A percentile compares a stretch with the other conserved stretches of the same genome.
Conservation (phyloP, 108 stramenopile species). For the Skeletonema potamos region DNA sequence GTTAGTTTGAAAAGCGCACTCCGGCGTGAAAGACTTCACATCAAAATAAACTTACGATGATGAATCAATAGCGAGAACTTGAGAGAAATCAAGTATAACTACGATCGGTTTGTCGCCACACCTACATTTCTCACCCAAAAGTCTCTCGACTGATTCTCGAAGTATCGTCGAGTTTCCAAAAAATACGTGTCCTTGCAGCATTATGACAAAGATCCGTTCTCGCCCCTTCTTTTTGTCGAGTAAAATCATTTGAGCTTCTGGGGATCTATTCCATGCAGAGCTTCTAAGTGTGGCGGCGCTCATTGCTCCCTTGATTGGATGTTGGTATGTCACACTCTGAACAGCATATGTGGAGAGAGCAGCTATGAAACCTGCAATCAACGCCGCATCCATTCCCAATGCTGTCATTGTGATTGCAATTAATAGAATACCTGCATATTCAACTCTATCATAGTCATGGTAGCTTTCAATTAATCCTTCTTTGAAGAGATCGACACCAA, state of each 20-base stretch:
- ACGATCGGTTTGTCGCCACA: constrained; percentile 34
- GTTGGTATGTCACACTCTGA: constrained; percentile 55
- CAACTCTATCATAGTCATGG: constrained; percentile 38
- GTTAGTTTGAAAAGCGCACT: neutral
- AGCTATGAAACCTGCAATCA: constrained; percentile 65
- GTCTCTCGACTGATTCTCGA: constrained; percentile 54
- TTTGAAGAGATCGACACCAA: constrained; percentile 43
- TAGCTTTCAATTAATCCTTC: constrained; percentile 29
- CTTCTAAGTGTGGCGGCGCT: constrained; percentile 61
- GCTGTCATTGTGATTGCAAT: constrained; percentile 73
- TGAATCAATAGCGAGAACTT: constrained; percentile 71
- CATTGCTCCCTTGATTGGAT: constrained; percentile 71
- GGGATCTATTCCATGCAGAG: constrained; percentile 50
- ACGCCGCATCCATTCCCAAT: constrained; percentile 69
- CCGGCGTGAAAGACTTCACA: neutral
- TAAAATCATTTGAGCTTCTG: constrained; percentile 51
- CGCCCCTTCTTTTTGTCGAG: constrained; percentile 45
- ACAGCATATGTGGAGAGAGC: constrained; percentile 63
- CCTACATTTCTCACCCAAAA: constrained; percentile 19
- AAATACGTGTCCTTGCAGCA: constrained; percentile 71
- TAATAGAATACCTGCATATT: constrained; percentile 64
- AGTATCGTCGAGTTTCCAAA: constrained; percentile 66
- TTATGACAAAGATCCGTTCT: constrained; percentile 55
- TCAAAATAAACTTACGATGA: constrained; percentile 31
- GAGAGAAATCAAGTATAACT: constrained; percentile 66